Evolutionary conservation across 805 yeast species (phyloP), one percentile per base, ranked within the genome.

Genomic region (Sugiyamaella chiloensis): DNA sequence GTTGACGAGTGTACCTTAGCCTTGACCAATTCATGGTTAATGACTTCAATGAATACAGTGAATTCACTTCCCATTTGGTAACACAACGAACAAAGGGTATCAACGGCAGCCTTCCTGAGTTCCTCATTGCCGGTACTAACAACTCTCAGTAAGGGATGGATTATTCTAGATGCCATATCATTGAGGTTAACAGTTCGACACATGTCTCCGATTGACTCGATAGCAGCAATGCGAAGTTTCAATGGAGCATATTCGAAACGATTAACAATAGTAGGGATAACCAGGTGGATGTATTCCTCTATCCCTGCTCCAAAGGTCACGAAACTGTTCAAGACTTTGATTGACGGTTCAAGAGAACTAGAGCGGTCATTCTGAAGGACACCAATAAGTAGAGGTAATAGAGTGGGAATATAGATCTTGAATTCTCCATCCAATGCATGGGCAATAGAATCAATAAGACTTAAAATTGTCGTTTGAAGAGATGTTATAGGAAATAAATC

Each of bases 401-500:
- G 79, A 21, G 80, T 80, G 1, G 96, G 86, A 50, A 93, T 71
- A 60, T 84, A 83, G 63, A 83, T 74, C 57, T 88, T 93, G 70
- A 93, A 93, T 60, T 93, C 99, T 5, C 95, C 95, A 48, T 88
- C 96, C 42, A 93, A 70, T 0, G 97, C 89, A 44, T 77, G 79
- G 0, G 96, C 86, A 24, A 93, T 79, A 2, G 89, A 79, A 61
- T 91, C 97, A 19, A 90, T 79, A 27, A 91, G 76, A 20, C 82
- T 79, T 31, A 93, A 79, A 19, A 91, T 84, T 0, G 90, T 85
- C 2, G 81, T 81, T 60, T 90, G 95, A 40, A 90, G 69, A 47
- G 81, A 73, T 16, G 80, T 75, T 19, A 70, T 60, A 9, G 70
- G 67, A 64, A 89, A 90, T 52, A 81, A 87, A 52, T 87, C 95